Conservation (phyloP, 805 yeast species). For the Saccharomycopsis sp. region DNA sequence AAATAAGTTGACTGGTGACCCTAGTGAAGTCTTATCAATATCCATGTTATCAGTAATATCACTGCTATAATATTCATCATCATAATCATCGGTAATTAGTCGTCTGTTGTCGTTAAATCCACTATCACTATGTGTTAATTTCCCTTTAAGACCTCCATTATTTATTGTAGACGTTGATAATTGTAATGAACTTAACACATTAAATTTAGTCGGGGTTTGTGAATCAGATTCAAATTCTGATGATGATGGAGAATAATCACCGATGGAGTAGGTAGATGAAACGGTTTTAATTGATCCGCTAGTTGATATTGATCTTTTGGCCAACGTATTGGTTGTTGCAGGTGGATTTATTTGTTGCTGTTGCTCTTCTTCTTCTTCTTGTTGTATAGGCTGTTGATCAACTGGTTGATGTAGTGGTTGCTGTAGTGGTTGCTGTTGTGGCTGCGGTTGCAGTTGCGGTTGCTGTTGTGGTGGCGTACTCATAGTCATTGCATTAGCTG, state of each 20-base stretch:
- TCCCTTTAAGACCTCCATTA: slow-evolving; percentile 11
- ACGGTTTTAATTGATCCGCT: slow-evolving; percentile 12
- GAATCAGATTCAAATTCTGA: slow-evolving; percentile 36
- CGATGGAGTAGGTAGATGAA: slow-evolving; percentile 34
- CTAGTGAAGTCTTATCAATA: slow-evolving; percentile 2
- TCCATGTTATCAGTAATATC: neutral
- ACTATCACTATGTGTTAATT: slow-evolving; percentile 10
- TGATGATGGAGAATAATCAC: slow-evolving; percentile 41
- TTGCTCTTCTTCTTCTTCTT: neutral
- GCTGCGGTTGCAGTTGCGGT: neutral
- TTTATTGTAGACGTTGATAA: slow-evolving; percentile 9
- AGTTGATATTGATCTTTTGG: slow-evolving; percentile 1
- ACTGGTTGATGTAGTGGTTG: slow-evolving; percentile 2
- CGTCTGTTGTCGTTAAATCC: neutral
- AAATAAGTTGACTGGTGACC: slow-evolving; percentile 15
- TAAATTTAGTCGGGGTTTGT: slow-evolving; percentile 27
- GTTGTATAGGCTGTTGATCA: neutral
- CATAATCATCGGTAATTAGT: slow-evolving; percentile 1
- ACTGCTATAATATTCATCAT: neutral
- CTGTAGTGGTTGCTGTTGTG: neutral
- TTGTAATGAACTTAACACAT: slow-evolving; percentile 15
- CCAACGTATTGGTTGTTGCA: neutral
- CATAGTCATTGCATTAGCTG: neutral
- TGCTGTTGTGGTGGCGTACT: neutral
- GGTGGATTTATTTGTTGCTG: slow-evolving; percentile 1